Base-by-base conservation (phyloP, 164 flowering plant species). In the Vitis vinifera region DNA sequence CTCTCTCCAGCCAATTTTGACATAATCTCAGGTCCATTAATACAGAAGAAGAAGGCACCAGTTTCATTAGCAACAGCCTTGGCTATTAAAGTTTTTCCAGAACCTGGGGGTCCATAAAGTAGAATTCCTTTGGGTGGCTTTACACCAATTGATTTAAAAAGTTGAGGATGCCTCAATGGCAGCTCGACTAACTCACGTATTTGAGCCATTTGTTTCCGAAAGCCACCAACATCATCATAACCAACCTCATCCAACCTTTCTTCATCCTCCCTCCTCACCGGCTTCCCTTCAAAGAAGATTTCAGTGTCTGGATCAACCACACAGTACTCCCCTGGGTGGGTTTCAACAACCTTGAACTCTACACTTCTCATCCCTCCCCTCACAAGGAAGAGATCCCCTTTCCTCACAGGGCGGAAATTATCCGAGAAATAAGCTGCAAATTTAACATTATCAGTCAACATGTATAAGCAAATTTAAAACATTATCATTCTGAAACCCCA, bases 301-400 rank as follows among this genome's bases (percentile, higher is more conserved):
- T 78, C 84, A 27, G 84, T 81, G 68, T 81, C 82, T 1, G 84
- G 82, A 4, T 82, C 78, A 68, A 78, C 82, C 57, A 81, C 84
- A 67, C 84, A 81, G 52, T 71, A 81, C 67, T 76, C 84, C 23
- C 63, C 72, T 3, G 82, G 84, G 31, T 81, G 82, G 12, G 82
- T 78, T 37, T 81, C 84, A 58, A 81, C 74, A 15, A 81, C 82
- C 73, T 81, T 81, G 62, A 81, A 81, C 66, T 78, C 84, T 11
- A 81, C 80, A 55, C 82, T 81, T 60, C 84, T 76, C 84, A 81
- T 78, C 5, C 84, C 84, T 31, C 82, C 84, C 60, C 81, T 69
- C 9, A 81, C 81, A 51, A 75, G 77, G 64, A 81, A 81, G 10
- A 81, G 63, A 61, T 81, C 84, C 3, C 80, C 80, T 58, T 81